Base-by-base conservation (phyloP, 768 basidiomycete genomes). In the Crucibulum laeve region DNA sequence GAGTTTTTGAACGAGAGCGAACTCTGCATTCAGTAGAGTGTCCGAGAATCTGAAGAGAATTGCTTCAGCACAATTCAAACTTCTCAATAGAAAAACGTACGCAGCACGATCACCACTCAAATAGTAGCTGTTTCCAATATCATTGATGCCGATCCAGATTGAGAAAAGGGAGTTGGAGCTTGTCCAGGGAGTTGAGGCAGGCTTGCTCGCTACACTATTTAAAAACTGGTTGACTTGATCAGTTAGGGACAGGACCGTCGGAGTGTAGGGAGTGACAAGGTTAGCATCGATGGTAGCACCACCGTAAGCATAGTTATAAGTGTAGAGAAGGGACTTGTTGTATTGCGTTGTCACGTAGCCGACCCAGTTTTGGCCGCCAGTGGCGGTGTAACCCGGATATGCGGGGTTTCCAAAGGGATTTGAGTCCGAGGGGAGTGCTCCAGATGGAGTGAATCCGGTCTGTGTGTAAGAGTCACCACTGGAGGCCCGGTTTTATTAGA, bases 111-210 rank as follows among this genome's bases (percentile, higher is more conserved):
- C 68, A 0, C 78, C 80, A 22, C 62, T 48, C 40, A 59, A 15
- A 39, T 67, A 72, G 44, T 68, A 80, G 40, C 73, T 78, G 51
- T 76, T 76, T 22, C 76, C 79, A 24, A 85, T 71, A 51, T 85
- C 84, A 52, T 86, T 86, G 50, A 86, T 79, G 1, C 84, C 84
- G 44, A 87, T 83, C 71, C 73, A 86, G n/a, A 84, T 59, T 0
- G 76, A 76, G 59, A 87, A 85, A 37, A 86, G 52, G 41, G 80
- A 55, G 52, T 84, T 77, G 3, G 54, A 50, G 44, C 73, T 71
- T 18, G 71, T 70, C 84, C 84, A 86, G 0, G 74, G 71, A 1
- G 76, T 71, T 1, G 59, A 62, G 5, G 67, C 57, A 0, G 81
- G 80, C 54, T 76, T 77, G 25, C 52, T 62, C 1, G 67, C 76